Evolutionary conservation across 164 flowering plant genomes (phyloP).

Genomic region (Houttuynia cordata): DNA sequence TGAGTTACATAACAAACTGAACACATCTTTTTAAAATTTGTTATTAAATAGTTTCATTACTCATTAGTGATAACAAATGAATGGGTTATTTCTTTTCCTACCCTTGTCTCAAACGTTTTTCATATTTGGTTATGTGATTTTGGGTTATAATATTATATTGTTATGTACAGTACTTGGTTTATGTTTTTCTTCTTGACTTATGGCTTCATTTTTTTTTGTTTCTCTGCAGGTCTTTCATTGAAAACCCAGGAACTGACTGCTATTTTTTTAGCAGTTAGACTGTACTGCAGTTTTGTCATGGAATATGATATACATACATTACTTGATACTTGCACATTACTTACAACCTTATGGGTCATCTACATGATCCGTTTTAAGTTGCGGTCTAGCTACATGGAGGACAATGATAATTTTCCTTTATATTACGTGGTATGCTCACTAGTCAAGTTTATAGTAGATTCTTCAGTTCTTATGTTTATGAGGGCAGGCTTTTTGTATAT

Average conservation of each 20-base stretch:
- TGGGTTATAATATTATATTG: too few species aligned
- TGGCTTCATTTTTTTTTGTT: not conserved
- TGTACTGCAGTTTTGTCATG: conserved; percentile 26
- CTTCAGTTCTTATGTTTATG: not conserved
- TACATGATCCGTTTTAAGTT: conserved; percentile 25
- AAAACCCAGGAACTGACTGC: conserved; percentile 18
- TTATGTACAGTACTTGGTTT: too few species aligned
- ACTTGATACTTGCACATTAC: conserved; percentile 22
- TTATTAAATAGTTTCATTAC: too few species aligned
- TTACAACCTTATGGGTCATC: conserved; percentile 27
- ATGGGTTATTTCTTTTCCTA: too few species aligned
- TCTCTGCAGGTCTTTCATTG: conserved; percentile 14
- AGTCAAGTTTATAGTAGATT: not conserved
- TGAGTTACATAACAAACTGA: too few species aligned
- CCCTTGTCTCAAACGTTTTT: too few species aligned
- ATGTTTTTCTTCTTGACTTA: too few species aligned
- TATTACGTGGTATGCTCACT: conserved; percentile 21
- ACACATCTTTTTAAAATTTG: too few species aligned
- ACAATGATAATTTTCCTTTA: conserved; percentile 23
- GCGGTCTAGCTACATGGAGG: conserved; percentile 23
- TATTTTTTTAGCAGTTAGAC: conserved; percentile 14
- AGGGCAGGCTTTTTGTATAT: too few species aligned
- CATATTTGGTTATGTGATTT: too few species aligned
- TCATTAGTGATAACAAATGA: too few species aligned
- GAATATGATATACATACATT: conserved; percentile 30